A percentile compares a stretch with the other conserved stretches of the same genome.
Conservation (phyloP, 2,329 filamentous ascomycete species). For the Emericellopsis atlantica region DNA sequence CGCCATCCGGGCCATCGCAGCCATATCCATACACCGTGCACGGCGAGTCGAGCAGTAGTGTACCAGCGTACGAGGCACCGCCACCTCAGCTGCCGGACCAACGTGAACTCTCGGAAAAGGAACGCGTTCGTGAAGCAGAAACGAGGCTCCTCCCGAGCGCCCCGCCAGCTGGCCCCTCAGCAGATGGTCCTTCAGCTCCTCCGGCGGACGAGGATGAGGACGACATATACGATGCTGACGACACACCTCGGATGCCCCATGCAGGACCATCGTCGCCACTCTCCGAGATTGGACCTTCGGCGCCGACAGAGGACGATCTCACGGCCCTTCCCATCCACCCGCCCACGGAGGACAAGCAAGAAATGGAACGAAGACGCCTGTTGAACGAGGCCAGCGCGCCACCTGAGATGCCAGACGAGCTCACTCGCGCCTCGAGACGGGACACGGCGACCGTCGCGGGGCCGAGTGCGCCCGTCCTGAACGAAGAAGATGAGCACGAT, state of each 20-base stretch:
- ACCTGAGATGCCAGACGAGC: constrained; percentile 41
- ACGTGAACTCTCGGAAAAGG: constrained; percentile 64
- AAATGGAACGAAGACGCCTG: constrained; percentile 56
- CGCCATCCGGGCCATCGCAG: constrained; percentile 1
- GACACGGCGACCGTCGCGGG: constrained; percentile 19
- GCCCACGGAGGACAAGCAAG: constrained; percentile 58
- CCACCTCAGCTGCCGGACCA: constrained; percentile 49
- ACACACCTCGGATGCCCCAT: constrained; percentile 15
- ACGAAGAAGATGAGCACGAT: constrained; percentile 36
- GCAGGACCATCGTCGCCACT: constrained; percentile 6
- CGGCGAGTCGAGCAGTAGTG: constrained; percentile 6
- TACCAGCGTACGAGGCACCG: constrained; percentile 37
- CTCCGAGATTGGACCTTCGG: constrained; percentile 23
- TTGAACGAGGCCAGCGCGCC: constrained; percentile 53
- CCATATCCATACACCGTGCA: constrained; percentile 5
- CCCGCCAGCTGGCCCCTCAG: constrained; percentile 27
- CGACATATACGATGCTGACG: constrained; percentile 35
- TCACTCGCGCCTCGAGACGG: constrained; percentile 20
- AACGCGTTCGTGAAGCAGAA: constrained; percentile 66
- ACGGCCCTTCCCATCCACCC: constrained; percentile 12
- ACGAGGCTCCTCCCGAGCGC: constrained; percentile 69
- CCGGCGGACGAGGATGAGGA: constrained; percentile 24
- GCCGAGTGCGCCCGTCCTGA: constrained; percentile 46
- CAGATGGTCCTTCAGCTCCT: constrained; percentile 5
- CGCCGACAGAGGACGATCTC: constrained; percentile 33